Base-by-base conservation (phyloP, 1,139 yeast species). In the Pichia sp. region DNA sequence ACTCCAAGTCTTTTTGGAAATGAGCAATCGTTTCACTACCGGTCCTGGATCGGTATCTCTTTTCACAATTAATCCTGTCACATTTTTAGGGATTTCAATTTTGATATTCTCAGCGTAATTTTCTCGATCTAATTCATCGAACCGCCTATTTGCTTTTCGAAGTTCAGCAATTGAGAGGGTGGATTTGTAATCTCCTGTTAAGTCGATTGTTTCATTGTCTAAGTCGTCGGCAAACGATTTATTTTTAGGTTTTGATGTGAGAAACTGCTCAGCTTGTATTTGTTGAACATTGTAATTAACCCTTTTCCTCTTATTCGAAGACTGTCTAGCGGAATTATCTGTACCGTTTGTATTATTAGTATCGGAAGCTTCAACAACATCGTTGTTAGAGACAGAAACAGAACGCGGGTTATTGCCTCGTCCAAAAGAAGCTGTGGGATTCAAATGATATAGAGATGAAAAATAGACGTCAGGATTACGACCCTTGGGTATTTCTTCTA, bases 61-160 rank as follows among this genome's bases (percentile, higher is more conserved):
- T 9, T 52, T 49, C 6, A 49, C 44, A 2, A 46, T 42, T 10
- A 47, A 38, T 2, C 53, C 52, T 1, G 56, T 55, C 2, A 58
- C 43, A 37, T 41, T 49, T 48, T 64, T 65, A 1, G 73, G 73
- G 16, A 68, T 51, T 29, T 68, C 73, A 16, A 68, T 54, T 41
- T 60, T 59, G 3, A 56, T 47, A 49, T 38, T 49, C 27, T 68
- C 72, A 49, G 59, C 65, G 50, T 66, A 69, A 48, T 69, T 68
- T 52, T 69, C 74, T 29, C 64, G 51, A 45, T 67, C 68, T 23
- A 69, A 51, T 45, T 69, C 73, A 4, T 59, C 64, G 41, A 66
- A 65, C 37, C 74, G 51, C 47, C 65, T 65, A 27, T 54, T 52
- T 1, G 69, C 64, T 41, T 61, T 62, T 47, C 62, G 61, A 45